Evolutionary conservation across 331 rosid species (phyloP), one percentile per base, ranked within the genome.

Genomic region (Cucumis variabilis): DNA sequence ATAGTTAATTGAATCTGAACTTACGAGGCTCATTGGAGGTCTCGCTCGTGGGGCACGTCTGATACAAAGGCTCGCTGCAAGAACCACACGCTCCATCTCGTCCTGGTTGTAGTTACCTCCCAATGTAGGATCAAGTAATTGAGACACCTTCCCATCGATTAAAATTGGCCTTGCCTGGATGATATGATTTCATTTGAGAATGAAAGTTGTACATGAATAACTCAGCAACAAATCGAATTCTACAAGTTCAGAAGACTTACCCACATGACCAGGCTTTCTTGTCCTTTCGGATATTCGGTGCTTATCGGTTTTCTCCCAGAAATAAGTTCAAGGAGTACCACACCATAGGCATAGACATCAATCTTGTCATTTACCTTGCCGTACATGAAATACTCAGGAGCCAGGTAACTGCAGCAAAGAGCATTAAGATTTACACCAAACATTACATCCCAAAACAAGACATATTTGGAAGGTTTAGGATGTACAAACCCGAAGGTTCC

Each of bases 371-470:
- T 96, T 88, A 97, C 98, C 91, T 95, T 97, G 63, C 99, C 99
- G n/a, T 95, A 95, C 98, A 95, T 95, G 88, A 95, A 97, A 92
- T 97, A 97, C 82, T 97, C 99, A 50, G 99, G 99, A 87, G 99
- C 99, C 93, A 97, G 84, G 88, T 97, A 97, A 87, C 99, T 97
- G 94, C 90, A 93, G 68, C 67, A 88, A 85, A 50, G 41, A 74
- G 72, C 41, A 77, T 15, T 51, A 21, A 37, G 19, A 65, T 33
- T 71, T 44, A 44, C 7, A 67, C 16, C 27, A 6, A 67, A 51
- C 65, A 89, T 20, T 28, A 28, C 7, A 81, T 78, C 2, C 13
- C 13, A 28, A 60, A 55, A 14, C 85, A 55, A 81, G 13, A 28
- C 50, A 60, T 60, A 20, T 16, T 15, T 7, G 11, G 19, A 58